A percentile compares a stretch with the other conserved stretches of the same genome.
These are phyloP conservation scores for Xylariaceae sp. DNA, from an alignment of 2,329 filamentous ascomycete genomes.

Conservation along the genomic window DNA sequence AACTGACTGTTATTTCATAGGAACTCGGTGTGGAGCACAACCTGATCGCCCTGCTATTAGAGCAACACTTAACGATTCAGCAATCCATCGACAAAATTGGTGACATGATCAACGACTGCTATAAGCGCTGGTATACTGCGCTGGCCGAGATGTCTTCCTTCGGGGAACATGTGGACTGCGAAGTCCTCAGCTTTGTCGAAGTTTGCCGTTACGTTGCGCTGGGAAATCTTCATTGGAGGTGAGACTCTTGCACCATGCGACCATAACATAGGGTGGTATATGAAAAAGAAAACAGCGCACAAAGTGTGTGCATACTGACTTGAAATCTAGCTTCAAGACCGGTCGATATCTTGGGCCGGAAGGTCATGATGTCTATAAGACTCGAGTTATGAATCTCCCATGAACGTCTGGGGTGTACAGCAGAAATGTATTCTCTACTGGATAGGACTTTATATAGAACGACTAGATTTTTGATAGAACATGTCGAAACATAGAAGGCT, in stretches of 20 bases:
- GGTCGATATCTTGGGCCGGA: conserved; percentile 24
- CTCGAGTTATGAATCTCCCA: conserved; percentile 19
- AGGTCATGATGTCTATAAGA: conserved; percentile 18
- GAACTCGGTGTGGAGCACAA: conserved; percentile 24
- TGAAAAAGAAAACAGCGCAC: neutral
- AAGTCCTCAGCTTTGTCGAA: conserved; percentile 22
- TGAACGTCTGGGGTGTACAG: too few relatives aligned
- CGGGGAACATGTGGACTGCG: conserved; percentile 21
- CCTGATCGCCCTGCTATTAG: conserved; percentile 14
- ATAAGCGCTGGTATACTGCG: conserved; percentile 24
- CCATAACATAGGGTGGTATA: neutral
- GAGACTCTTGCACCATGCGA: neutral
- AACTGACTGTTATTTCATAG: conserved; percentile 5
- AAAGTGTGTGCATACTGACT: conserved; percentile 2
- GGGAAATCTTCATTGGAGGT: conserved; percentile 26
- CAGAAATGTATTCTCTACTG: too few relatives aligned
- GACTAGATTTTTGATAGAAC: too few relatives aligned
- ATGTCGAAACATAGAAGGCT: too few relatives aligned
- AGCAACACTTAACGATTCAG: conserved; percentile 18
- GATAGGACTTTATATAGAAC: too few relatives aligned
- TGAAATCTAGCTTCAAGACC: conserved; percentile 21
- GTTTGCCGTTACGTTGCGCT: conserved; percentile 18
- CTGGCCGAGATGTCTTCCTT: conserved; percentile 20
- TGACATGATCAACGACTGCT: conserved; percentile 19
- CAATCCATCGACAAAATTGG: conserved; percentile 23